Base-by-base conservation (phyloP, 345 rosid genomes). In the Trapa incisa region DNA sequence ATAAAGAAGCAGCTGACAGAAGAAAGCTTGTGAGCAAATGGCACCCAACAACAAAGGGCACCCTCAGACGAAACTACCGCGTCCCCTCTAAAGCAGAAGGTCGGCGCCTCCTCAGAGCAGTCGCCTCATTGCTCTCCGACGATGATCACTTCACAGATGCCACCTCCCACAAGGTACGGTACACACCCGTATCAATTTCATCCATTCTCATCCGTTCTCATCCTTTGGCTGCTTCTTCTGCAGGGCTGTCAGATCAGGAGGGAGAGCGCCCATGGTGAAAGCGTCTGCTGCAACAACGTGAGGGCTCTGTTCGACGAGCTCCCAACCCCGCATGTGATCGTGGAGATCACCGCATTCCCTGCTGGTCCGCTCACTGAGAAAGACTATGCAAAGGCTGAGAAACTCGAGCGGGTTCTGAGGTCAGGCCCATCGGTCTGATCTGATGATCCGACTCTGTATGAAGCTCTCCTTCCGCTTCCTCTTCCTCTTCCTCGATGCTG, bases 171-270 rank as follows among this genome's bases (percentile, higher is more conserved):
- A 85, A 89, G 93, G 98, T 92, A 77, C 36, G 38, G 22, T 22
- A 22, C 29, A 22, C 29, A 22, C 29, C 29, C 29, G 50, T 42
- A 2, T 22, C 17, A n/a, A 54, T 54, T 54, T n/a, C 60, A 22
- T 54, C 60, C 1, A n/a, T 54, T 22, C 33, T 54, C 60, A 2
- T n/a, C 22, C 60, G n/a, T 54, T 1, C 33, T 54, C 29, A 41
- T 54, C 22, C 60, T 22, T n/a, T 10, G 35, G 29, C 29, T 22
- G 29, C 29, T 22, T 22, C 29, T 22, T 22, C 16, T 79, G 71
- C 70, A 93, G 97, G 98, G 98, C 17, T 93, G 98, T 77, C 98
- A 93, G 77, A 90, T 93, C 45, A 82, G 98, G 73, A 76, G 97
- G 76, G 94, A 88, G 83, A 90, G 85, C 72, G 98, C 98, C 33